These are phyloP conservation scores for Penicillium polonicum DNA, from an alignment of 2,329 filamentous ascomycete genomes.

Conservation along the genomic window DNA sequence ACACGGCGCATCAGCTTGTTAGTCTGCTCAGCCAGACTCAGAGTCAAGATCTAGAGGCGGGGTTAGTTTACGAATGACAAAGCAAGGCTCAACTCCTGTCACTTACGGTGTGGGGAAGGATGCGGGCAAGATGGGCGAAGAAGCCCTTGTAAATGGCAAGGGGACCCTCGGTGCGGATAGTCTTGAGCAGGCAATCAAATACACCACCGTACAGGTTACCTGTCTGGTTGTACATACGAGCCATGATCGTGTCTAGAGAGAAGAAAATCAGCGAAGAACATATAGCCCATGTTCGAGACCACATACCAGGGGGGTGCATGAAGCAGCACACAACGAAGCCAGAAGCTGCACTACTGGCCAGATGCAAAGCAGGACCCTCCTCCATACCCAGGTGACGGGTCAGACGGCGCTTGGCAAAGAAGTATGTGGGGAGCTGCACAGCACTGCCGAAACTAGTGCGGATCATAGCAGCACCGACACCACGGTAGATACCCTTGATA, in stretches of 20 bases:
- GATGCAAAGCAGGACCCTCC: slow-evolving; percentile 83
- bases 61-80: slow-evolving; percentile 21
- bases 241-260: slow-evolving; percentile 85
- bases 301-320: slow-evolving; percentile 90
- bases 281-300: neutral
- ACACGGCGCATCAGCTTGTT: slow-evolving; percentile 85
- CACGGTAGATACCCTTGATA: slow-evolving; percentile 77
- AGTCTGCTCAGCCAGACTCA: slow-evolving; percentile 93
- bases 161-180: slow-evolving; percentile 83
- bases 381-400: slow-evolving; percentile 81
- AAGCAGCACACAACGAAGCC: slow-evolving; percentile 96
- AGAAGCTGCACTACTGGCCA: slow-evolving; percentile 82
- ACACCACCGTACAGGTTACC: slow-evolving; percentile 94
- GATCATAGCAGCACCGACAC: slow-evolving; percentile 91
- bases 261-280: slow-evolving; percentile 1
- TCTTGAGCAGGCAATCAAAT: slow-evolving; percentile 88
- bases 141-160: slow-evolving; percentile 98
- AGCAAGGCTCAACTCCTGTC: neutral
- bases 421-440: slow-evolving; percentile 95
- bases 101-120: slow-evolving; percentile 81
- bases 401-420: slow-evolving; percentile 88
- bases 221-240: slow-evolving; percentile 96
- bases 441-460: slow-evolving; percentile 93
- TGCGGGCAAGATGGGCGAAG: slow-evolving; percentile 88
- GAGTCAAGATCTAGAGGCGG: slow-evolving; percentile 67